phyloP scores from a whole-genome alignment of 495 filamentous ascomycete species.

The Tirmania nivea region DNA sequence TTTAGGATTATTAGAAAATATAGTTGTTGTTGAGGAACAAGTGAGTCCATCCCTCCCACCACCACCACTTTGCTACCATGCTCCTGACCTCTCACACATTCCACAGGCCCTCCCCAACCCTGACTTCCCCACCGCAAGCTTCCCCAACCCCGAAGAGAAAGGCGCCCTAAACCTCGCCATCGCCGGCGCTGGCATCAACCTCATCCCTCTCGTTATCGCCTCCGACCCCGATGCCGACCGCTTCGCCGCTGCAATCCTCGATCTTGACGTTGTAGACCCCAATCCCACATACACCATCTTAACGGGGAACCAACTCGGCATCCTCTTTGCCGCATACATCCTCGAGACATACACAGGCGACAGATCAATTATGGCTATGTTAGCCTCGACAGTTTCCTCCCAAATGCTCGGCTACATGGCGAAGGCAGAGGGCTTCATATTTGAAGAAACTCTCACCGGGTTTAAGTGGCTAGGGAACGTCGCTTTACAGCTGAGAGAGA shows the following conservation, averaged over 20 bases:
- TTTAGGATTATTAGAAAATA: conserved; percentile 27
- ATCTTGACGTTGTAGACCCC: conserved; percentile 47
- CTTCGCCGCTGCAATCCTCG: conserved; percentile 40
- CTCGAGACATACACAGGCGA: conserved; percentile 26
- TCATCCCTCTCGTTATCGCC: conserved; percentile 35
- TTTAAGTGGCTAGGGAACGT: conserved; percentile 46
- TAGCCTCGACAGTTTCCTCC: conserved; percentile 44
- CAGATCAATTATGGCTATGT: conserved; percentile 28
- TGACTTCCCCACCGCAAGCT: conserved; percentile 46
- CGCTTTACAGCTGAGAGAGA: conserved; percentile 5
- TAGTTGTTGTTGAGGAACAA: conserved; percentile 28
- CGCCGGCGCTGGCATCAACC: conserved; percentile 28
- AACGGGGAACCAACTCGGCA: conserved; percentile 48
- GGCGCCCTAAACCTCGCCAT: conserved; percentile 46
- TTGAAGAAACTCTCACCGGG: conserved; percentile 45
- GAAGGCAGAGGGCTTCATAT: conserved; percentile 31
- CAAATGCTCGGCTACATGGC: conserved; percentile 44
- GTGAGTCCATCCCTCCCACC: background rate
- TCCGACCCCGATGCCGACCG: conserved; percentile 57
- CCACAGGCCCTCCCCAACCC: conserved; percentile 32
- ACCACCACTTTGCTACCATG: background rate
- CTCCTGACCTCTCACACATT: conserved; percentile 3
- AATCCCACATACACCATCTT: conserved; percentile 47
- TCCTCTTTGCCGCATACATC: conserved; percentile 37
- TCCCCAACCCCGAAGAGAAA: conserved; percentile 52